Evolutionary conservation across 306 rosid genomes (phyloP), one percentile per base, ranked within the genome.

Genomic region (Aeschynomene evenia): DNA sequence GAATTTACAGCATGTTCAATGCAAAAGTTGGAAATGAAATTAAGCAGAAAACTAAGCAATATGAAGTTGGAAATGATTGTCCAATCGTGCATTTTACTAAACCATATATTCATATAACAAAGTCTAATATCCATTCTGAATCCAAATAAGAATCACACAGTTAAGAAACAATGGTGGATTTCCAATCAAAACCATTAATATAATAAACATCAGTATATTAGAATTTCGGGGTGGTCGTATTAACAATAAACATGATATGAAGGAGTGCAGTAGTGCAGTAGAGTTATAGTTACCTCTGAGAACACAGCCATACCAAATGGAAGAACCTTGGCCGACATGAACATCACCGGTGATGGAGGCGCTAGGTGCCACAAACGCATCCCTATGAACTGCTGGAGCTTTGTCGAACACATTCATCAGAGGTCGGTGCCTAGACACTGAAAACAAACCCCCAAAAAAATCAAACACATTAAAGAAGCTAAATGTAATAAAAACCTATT

Each of bases 301-400:
- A 77, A 94, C 96, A 68, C 97, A 94, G 0, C 97, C 97, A 62
- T 94, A 94, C 99, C 99, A 94, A 72, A 94, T 83, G 67, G 97
- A 94, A 9, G 99, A 87, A 24, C 80, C 80, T 7, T 78, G 83
- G 10, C 97, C 96, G 69, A 94, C 85, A 51, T 79, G 82, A 66
- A 94, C 92, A 71, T 94, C 87, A 2, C 97, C 97, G 31, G 78
- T 80, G 67, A 94, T 58, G 46, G 99, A 94, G 9, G 97, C 96
- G 77, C 86, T 91, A 0, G 96, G 99, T 9, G 99, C 97, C 40
- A 94, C 91, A 60, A 94, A 94, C 5, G 95, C 96, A 39, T 91
- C 95, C 83, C 70, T 88, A 48, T 94, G 89, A 34, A 94, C 95
- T 6, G 29, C 58, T 0, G 99, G 97, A 71, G 75, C 81, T 80